phyloP scores from a whole-genome alignment of 768 basidiomycete species.

The Podaxis carcinomalis region DNA sequence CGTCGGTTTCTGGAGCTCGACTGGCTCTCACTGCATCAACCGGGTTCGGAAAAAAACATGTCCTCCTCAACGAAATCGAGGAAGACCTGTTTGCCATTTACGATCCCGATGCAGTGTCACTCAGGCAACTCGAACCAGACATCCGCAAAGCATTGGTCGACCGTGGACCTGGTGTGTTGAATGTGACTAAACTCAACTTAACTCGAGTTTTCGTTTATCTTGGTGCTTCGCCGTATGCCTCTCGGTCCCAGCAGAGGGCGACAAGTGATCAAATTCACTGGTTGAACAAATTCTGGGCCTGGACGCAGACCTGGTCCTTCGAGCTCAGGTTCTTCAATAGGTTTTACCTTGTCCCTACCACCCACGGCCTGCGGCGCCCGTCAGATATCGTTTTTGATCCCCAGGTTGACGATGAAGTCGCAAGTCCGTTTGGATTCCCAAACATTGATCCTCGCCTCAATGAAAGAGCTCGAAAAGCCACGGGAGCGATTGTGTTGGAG shows the following conservation, averaged over 20 bases:
- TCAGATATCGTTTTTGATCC: slow-evolving; percentile 24
- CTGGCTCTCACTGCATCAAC: no score
- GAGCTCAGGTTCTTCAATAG: slow-evolving; percentile 7
- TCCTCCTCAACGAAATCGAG: slow-evolving; percentile 27
- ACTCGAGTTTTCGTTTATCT: slow-evolving; percentile 27
- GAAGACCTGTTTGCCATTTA: background rate
- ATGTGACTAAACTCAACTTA: slow-evolving; percentile 25
- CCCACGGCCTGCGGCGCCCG: slow-evolving; percentile 21
- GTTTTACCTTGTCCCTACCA: slow-evolving; percentile 31
- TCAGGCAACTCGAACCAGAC: background rate
- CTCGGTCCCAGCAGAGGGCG: background rate
- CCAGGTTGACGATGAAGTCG: background rate
- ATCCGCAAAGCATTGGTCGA: background rate
- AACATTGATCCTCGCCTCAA: slow-evolving; percentile 28
- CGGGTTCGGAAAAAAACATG: slow-evolving; percentile 9
- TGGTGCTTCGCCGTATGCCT: background rate
- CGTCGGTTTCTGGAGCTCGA: slow-evolving; percentile 18
- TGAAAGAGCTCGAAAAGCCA: slow-evolving; percentile 13
- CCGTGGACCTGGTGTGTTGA: slow-evolving; percentile 24
- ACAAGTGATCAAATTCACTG: slow-evolving; percentile 22
- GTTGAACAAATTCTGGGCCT: slow-evolving; percentile 41
- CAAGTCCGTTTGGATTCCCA: slow-evolving; percentile 22
- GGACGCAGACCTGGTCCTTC: slow-evolving; percentile 26
- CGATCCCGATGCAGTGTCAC: background rate
- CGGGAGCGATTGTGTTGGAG: background rate